Percentiles rank a stretch among this genome's conserved stretches.
phyloP scores from a whole-genome alignment of 2,329 filamentous ascomycete species.

The Ceratocystis harringtonii region DNA sequence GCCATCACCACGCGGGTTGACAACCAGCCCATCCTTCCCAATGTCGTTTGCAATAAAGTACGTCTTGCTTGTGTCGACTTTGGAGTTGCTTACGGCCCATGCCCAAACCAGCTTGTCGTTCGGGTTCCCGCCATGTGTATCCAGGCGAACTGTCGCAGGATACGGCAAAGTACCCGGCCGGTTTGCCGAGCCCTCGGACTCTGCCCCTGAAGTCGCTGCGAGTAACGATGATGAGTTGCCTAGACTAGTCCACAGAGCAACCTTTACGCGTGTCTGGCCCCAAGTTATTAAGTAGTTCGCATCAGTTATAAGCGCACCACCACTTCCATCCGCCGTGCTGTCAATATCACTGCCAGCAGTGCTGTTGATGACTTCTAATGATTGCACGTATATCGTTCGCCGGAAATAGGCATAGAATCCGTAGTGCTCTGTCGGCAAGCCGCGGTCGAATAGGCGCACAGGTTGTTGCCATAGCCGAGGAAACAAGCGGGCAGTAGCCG shows the following conservation, averaged over 20 bases:
- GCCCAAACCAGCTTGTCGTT: slow-evolving; percentile 39
- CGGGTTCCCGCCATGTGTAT: slow-evolving; percentile 46
- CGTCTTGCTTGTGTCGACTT: slow-evolving; percentile 31
- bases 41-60: slow-evolving; percentile 36
- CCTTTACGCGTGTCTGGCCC: slow-evolving; percentile 45
- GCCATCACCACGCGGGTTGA: slow-evolving; percentile 35
- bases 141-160: slow-evolving; percentile 44
- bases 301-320: slow-evolving; percentile 38
- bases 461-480: slow-evolving; percentile 61
- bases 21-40: slow-evolving; percentile 33
- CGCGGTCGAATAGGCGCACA: slow-evolving; percentile 71
- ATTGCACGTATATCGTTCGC: slow-evolving; percentile 68
- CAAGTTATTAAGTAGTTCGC: slow-evolving; percentile 44
- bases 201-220: slow-evolving; percentile 20
- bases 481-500: slow-evolving; percentile 55
- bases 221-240: slow-evolving; percentile 31
- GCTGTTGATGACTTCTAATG: slow-evolving; percentile 34
- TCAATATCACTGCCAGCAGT: slow-evolving; percentile 22
- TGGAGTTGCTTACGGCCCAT: slow-evolving; percentile 34
- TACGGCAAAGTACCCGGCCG: slow-evolving; percentile 48
- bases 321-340: slow-evolving; percentile 32
- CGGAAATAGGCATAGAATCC: slow-evolving; percentile 89
- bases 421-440: slow-evolving; percentile 68
- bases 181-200: slow-evolving; percentile 21
- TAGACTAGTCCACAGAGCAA: slow-evolving; percentile 47